Percentiles rank a stretch among this genome's conserved stretches.
phyloP scores from a whole-genome alignment of 1,284 basidiomycete genomes.

The Cystobasidiaceae sp. region DNA sequence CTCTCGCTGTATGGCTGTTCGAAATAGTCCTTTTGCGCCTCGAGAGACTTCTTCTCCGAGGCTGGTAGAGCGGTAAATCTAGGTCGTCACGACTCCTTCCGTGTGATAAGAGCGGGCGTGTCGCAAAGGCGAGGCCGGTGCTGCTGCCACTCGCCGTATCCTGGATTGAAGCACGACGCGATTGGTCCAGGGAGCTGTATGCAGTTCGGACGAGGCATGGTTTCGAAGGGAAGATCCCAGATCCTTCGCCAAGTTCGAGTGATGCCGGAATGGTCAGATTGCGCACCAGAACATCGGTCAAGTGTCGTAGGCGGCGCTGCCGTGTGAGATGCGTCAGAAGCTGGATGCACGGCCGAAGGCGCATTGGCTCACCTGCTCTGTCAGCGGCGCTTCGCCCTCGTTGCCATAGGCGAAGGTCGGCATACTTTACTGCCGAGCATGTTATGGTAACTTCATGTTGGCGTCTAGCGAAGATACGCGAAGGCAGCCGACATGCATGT shows the following conservation, averaged over 20 bases:
- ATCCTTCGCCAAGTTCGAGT: conserved; percentile 53
- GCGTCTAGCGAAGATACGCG: no score
- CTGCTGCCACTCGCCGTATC: not conserved
- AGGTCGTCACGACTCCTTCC: conserved; percentile 20
- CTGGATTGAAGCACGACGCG: no score
- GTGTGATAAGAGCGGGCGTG: not conserved
- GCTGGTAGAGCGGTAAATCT: no score
- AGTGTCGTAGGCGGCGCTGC: conserved; percentile 67
- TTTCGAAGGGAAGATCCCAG: not conserved
- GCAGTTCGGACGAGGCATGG: not conserved
- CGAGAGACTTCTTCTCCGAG: no score
- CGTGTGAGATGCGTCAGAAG: not conserved
- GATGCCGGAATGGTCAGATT: conserved; percentile 60
- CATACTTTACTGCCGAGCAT: not conserved
- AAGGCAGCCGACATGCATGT: no score
- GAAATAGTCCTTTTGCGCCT: not conserved
- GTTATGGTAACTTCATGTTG: not conserved
- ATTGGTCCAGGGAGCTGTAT: no score
- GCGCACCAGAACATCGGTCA: conserved; percentile 64
- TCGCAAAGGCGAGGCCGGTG: not conserved
- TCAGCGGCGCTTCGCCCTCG: not conserved
- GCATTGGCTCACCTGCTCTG: conserved; percentile 6
- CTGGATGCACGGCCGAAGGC: not conserved
- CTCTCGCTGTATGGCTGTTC: not conserved
- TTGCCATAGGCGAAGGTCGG: not conserved